Base-by-base conservation (phyloP, 2,329 filamentous ascomycete species). In the Metarhizium robertsii region DNA sequence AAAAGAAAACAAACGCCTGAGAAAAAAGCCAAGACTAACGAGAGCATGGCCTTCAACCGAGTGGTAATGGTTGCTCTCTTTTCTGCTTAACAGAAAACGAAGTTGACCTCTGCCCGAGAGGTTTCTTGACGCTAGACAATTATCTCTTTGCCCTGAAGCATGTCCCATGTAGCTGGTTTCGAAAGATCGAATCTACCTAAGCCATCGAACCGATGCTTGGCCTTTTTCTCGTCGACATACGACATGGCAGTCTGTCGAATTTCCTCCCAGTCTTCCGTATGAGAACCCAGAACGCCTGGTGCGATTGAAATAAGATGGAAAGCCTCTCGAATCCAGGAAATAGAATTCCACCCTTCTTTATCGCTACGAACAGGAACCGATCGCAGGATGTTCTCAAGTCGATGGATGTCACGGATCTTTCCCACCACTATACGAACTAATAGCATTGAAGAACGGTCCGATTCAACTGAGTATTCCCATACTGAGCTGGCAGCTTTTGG, bases 161-260 rank as follows among this genome's bases (percentile, higher is more conserved):
- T 58, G 25, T 58, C 56, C 51, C 54, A 58, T 1, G 56, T 58
- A 45, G 56, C 51, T 13, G 51, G 45, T n/a, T 45, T 58, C 13
- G 54, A 43, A 16, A 49, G 48, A 34, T 58, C 54, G 40, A 52
- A 55, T 30, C 50, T 30, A 18, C 53, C 53, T 36, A 58, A 29
- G 25, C 56, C 56, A 20, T 58, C 56, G 7, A 51, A 58, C 8
- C 56, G 54, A 52, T 58, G 56, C 6, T 32, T 47, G 18, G 54
- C 46, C 38, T 58, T 58, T 46, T 58, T 58, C 20, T 50, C 8
- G 16, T 58, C 54, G 29, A 58, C 48, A 51, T 58, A 58, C 34
- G 53, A 56, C 56, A 58, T 56, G 34, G 52, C 48, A 25, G 46
- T 50, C 30, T 54, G 53, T 45, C 56, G 53, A 50, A 58, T 58